Evolutionary conservation across 2,329 filamentous ascomycete genomes (phyloP).

Genomic region (Fusarium hostae): DNA sequence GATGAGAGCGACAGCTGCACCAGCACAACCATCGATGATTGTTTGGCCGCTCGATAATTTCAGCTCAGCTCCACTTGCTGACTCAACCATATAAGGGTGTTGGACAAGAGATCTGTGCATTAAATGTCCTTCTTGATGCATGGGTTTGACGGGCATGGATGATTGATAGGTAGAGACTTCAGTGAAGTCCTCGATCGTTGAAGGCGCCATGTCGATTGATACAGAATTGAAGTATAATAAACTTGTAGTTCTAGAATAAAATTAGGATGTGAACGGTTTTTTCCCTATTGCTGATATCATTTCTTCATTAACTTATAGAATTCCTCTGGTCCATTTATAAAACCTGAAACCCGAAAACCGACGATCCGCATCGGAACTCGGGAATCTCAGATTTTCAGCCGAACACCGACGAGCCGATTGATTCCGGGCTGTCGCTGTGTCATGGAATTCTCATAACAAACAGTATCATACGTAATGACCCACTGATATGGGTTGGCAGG

Average conservation of each 20-base stretch:
- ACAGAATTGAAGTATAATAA: rapidly evolving
- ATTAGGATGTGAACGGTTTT: too few relatives aligned
- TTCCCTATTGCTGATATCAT: rapidly evolving
- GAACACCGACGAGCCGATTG: constrained; percentile 17
- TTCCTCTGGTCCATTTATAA: constrained; percentile 3
- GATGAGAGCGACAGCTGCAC: constrained; percentile 8
- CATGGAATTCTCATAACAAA: constrained; percentile 3
- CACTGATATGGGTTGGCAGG: not conserved
- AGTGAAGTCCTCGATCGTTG: not conserved
- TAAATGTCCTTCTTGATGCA: not conserved
- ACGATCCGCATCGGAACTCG: constrained; percentile 14
- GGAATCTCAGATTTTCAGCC: constrained; percentile 8
- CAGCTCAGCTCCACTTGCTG: not conserved
- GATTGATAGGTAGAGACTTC: not conserved
- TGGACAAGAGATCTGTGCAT: constrained; percentile 23
- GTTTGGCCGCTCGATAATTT: not conserved
- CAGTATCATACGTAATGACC: not conserved
- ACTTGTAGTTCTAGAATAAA: rapidly evolving
- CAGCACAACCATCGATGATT: constrained; percentile 15
- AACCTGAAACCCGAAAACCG: constrained; percentile 22
- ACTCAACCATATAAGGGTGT: constrained; percentile 17
- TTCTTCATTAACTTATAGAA: rapidly evolving
- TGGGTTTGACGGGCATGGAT: not conserved
- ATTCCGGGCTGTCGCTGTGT: constrained; percentile 2
- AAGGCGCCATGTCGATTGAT: not conserved